A percentile compares a stretch with the other conserved stretches of the same genome.
phyloP scores from a whole-genome alignment of 371 early-diverging fungal genomes.

The Mortierella sp. region DNA sequence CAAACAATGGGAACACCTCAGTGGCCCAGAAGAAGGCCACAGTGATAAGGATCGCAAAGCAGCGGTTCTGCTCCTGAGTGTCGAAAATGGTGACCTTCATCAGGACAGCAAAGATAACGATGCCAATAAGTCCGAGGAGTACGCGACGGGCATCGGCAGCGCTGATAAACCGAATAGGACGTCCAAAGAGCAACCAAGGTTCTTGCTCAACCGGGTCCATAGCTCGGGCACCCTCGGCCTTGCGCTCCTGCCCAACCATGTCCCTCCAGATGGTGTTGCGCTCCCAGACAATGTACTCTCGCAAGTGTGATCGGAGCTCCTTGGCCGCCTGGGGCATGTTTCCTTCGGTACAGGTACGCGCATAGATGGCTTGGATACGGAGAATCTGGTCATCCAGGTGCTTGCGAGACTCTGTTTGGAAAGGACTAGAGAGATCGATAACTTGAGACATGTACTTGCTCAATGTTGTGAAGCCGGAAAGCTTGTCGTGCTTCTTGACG shows the following conservation, averaged over 20 bases:
- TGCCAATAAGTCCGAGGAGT: conserved; percentile 36
- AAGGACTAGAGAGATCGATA: conserved; percentile 69
- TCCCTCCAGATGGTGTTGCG: conserved; percentile 86
- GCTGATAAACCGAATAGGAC: conserved; percentile 25
- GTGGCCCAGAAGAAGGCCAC: conserved; percentile 69
- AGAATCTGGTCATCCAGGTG: conserved; percentile 62
- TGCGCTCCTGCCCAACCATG: conserved; percentile 77
- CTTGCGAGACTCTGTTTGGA: conserved; percentile 63
- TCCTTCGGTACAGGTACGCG: conserved; percentile 64
- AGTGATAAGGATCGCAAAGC: conserved; percentile 66
- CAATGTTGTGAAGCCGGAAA: conserved; percentile 59
- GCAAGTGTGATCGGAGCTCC: conserved; percentile 69
- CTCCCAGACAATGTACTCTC: conserved; percentile 80
- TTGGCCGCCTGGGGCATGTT: conserved; percentile 60
- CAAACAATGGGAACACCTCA: conserved; percentile 93
- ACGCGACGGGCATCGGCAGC: conserved; percentile 29
- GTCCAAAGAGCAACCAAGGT: conserved; percentile 36
- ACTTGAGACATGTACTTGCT: conserved; percentile 66
- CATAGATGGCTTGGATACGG: conserved; percentile 70
- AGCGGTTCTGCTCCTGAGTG: conserved; percentile 68
- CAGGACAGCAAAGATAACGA: conserved; percentile 55
- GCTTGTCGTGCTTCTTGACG: conserved; percentile 97
- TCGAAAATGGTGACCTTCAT: conserved; percentile 58
- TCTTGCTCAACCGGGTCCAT: conserved; percentile 41
- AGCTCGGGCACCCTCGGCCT: conserved; percentile 58